Evolutionary conservation across 306 rosid genomes (phyloP).

Genomic region (Trifolium fragiferum): DNA sequence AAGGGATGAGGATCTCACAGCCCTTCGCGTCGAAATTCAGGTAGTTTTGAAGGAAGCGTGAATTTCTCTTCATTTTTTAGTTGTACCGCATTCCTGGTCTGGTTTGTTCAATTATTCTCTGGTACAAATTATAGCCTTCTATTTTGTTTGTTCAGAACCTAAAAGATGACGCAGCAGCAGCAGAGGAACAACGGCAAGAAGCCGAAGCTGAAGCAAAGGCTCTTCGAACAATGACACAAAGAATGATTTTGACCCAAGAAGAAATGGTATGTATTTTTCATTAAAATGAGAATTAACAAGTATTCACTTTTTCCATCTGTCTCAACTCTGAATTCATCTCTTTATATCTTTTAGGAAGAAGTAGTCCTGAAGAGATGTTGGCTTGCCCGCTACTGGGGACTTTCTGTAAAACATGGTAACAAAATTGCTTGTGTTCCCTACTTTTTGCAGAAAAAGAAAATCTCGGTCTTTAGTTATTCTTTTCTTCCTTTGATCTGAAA

Average conservation of each 20-base stretch:
- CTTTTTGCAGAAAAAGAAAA: constrained; percentile 35
- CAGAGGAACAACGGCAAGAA: constrained; percentile 79
- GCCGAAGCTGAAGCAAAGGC: constrained; percentile 91
- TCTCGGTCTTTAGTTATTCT: constrained; percentile 29
- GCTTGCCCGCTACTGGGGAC: constrained; percentile 99
- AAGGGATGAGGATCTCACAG: constrained; percentile 72
- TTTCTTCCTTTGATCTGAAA: constrained; percentile 32
- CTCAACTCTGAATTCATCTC: constrained; percentile 36
- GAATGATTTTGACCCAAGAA: constrained; percentile 98
- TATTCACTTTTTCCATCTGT: constrained; percentile 25
- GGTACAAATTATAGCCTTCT: constrained; percentile 37
- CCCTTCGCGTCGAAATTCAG: constrained; percentile 86
- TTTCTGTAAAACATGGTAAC: constrained; percentile 88
- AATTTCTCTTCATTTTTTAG: neutral
- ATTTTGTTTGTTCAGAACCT: constrained; percentile 63
- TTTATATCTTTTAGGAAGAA: constrained; percentile 72
- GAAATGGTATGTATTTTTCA: constrained; percentile 82
- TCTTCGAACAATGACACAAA: constrained; percentile 89
- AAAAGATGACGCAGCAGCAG: constrained; percentile 75
- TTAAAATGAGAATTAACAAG: constrained; percentile 29
- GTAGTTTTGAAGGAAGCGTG: constrained; percentile 45
- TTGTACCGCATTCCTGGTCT: constrained; percentile 28
- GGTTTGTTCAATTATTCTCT: constrained; percentile 30
- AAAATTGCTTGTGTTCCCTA: constrained; percentile 38
- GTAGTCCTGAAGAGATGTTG: constrained; percentile 98